These are phyloP conservation scores for Mycena sanguinolenta DNA, from an alignment of 768 basidiomycete genomes.

Conservation along the genomic window DNA sequence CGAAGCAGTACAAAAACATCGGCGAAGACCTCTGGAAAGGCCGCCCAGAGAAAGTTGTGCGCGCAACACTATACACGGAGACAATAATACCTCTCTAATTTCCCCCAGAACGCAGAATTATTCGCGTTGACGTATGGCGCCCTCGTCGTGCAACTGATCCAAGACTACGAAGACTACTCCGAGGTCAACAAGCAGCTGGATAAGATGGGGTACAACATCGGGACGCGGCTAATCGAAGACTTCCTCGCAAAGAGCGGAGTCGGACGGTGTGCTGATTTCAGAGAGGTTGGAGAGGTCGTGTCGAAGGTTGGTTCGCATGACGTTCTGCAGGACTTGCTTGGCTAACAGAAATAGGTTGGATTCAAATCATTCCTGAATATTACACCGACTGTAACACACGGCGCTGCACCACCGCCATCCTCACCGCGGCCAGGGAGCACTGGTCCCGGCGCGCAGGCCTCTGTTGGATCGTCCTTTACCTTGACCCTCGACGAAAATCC, in stretches of 20 bases:
- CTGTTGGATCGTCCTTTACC: conserved; percentile 75
- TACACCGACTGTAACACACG: conserved; percentile 84
- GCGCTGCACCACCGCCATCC: conserved; percentile 62
- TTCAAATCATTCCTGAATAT: conserved; percentile 98
- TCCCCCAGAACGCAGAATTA: conserved; percentile 90
- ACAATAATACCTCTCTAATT: conserved; percentile 37
- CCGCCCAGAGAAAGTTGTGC: conserved; percentile 93
- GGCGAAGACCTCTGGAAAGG: conserved; percentile 98
- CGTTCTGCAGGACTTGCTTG: conserved; percentile 1
- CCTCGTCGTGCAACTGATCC: conserved; percentile 97
- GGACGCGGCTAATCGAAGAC: conserved; percentile 95
- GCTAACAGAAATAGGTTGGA: conserved; percentile 75
- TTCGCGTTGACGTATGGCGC: conserved; percentile 98
- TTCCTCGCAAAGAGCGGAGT: conserved; percentile 94
- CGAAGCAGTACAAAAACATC: conserved; percentile 86
- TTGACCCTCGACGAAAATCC: conserved; percentile 97
- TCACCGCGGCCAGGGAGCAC: conserved; percentile 62
- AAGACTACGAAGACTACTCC: conserved; percentile 98
- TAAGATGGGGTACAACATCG: conserved; percentile 99
- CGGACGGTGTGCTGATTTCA: conserved; percentile 93
- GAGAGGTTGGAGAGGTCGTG: conserved; percentile 95
- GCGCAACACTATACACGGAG: conserved; percentile 42
- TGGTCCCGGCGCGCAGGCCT: conserved; percentile 55
- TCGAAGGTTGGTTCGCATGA: conserved; percentile 76
- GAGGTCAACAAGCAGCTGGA: conserved; percentile 98